Evolutionary conservation across 2,329 filamentous ascomycete genomes (phyloP), one percentile per base, ranked within the genome.

Genomic region (Penicillium sp.): DNA sequence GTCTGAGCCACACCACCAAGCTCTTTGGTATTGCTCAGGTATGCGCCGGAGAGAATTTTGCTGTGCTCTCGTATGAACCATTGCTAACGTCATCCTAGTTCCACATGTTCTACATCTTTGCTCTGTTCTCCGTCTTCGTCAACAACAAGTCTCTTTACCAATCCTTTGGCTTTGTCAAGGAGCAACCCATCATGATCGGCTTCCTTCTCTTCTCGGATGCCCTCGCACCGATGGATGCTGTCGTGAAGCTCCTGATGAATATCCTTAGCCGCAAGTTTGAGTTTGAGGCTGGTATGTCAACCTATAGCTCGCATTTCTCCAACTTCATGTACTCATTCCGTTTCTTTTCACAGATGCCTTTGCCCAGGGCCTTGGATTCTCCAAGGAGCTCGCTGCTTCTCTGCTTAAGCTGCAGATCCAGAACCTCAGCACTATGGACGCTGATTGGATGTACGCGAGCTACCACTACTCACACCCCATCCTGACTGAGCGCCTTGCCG

Each of bases 391-490:
- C 54, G 92, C 93, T 45, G 84, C 87, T 63, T 95, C 92, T 22
- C 86, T 99, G 64, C 92, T 99, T 80, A 97, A 97, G 82, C 90
- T 99, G 54, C 96, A 99, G 80, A 92, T 97, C 72, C 93, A 98
- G 82, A 99, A 99, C 75, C 84, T 99, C 67, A 96, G 92, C 78
- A 96, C 91, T 62, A 98, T 99, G 94, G 95, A 99, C 71, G 95
- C 95, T 31, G 96, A 99, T 79, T 96, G 91, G 90, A 88, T 97
- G 85, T 99, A 96, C 78, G 95, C 95, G 55, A 96, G 90, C 79
- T 99, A 98, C 83, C 93, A 99, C 81, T 97, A 96, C 84, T 97
- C 94, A 25, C 95, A 99, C 79, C 95, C 95, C 0, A 97, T 98
- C 67, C 82, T 99, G 67, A 90, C 93, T 1, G 96, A 99, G 84